Conservation (phyloP, 805 yeast species). For the Babjeviella inositovora region DNA sequence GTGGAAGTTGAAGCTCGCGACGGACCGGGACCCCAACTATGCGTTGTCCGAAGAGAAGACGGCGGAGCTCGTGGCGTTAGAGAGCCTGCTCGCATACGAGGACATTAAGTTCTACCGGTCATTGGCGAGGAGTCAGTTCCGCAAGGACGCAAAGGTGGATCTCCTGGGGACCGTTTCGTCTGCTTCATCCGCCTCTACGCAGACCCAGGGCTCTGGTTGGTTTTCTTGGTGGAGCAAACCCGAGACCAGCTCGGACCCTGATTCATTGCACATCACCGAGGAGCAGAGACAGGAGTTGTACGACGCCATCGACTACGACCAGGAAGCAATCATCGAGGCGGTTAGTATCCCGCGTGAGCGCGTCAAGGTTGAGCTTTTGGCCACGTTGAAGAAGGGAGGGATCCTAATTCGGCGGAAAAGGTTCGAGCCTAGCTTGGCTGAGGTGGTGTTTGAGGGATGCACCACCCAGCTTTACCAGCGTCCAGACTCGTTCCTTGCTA, state of each 20-base stretch:
- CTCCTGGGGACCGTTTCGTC: conserved; percentile 1
- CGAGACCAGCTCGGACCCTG: conserved; percentile 1
- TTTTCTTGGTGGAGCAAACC: conserved; percentile 49
- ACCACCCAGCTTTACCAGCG: conserved; percentile 58
- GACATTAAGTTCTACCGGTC: conserved; percentile 79
- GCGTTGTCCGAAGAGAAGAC: conserved; percentile 11
- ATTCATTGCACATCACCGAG: conserved; percentile 42
- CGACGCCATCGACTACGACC: conserved; percentile 82
- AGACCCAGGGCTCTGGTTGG: conserved; percentile 33
- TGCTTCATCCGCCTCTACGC: conserved; percentile 2
- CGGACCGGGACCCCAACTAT: conserved; percentile 8
- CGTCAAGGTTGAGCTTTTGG: conserved; percentile 47
- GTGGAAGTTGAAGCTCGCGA: conserved; percentile 48
- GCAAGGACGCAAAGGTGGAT: conserved; percentile 32
- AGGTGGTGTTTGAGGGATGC: conserved; percentile 72
- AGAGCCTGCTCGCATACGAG: conserved; percentile 47
- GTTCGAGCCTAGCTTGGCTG: conserved; percentile 39
- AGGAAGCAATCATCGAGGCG: conserved; percentile 27
- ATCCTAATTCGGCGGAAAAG: conserved; percentile 35
- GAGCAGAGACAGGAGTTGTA: conserved; percentile 83
- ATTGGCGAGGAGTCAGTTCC: conserved; percentile 50
- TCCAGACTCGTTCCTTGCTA: conserved; percentile 59
- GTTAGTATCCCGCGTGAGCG: conserved; percentile 61
- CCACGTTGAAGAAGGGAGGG: conserved; percentile 66
- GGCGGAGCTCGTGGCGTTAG: conserved; percentile 30